A percentile compares a stretch with the other conserved stretches of the same genome.
Evolutionary conservation across 2,329 filamentous ascomycete species (phyloP).

Genomic region (Alternaria dauci): DNA sequence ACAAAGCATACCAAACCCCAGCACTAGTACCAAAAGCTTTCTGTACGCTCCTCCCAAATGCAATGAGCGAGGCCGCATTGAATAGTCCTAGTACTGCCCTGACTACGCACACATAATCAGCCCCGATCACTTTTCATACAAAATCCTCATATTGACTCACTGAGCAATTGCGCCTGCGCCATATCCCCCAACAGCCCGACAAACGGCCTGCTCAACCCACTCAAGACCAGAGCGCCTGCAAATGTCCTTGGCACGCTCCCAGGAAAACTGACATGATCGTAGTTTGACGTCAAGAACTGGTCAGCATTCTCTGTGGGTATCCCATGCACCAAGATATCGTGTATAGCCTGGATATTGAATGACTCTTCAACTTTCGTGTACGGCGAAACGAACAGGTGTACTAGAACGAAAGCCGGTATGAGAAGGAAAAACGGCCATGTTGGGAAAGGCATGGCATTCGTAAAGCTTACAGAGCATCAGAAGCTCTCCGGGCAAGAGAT

Average conservation of each 20-base stretch:
- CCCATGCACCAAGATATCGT: slow-evolving; percentile 87
- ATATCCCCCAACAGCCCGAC: slow-evolving; percentile 65
- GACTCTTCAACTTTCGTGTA: slow-evolving; percentile 99
- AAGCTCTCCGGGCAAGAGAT: not conserved
- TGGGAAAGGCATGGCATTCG: slow-evolving; percentile 32
- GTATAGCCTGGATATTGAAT: slow-evolving; percentile 93
- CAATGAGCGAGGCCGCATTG: slow-evolving; percentile 74
- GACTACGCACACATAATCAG: slow-evolving; percentile 56
- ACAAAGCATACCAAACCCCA: slow-evolving; percentile 79
- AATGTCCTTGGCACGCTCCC: slow-evolving; percentile 93
- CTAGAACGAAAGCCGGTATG: slow-evolving; percentile 51
- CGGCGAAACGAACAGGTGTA: slow-evolving; percentile 78
- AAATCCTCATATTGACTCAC: slow-evolving; percentile 47
- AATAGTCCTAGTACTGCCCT: slow-evolving; percentile 78
- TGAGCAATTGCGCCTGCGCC: slow-evolving; percentile 65
- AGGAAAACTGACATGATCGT: slow-evolving; percentile 91
- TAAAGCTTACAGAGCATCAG: not conserved
- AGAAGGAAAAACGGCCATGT: slow-evolving; percentile 42
- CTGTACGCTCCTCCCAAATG: slow-evolving; percentile 70
- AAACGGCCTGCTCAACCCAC: slow-evolving; percentile 74
- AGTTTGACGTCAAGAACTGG: slow-evolving; percentile 67
- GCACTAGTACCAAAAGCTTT: slow-evolving; percentile 72
- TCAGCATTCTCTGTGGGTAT: slow-evolving; percentile 67
- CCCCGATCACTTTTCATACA: not conserved
- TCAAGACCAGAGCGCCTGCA: slow-evolving; percentile 78